Conservation (phyloP, 2,329 filamentous ascomycete species). For the Fusarium avenaceum region DNA sequence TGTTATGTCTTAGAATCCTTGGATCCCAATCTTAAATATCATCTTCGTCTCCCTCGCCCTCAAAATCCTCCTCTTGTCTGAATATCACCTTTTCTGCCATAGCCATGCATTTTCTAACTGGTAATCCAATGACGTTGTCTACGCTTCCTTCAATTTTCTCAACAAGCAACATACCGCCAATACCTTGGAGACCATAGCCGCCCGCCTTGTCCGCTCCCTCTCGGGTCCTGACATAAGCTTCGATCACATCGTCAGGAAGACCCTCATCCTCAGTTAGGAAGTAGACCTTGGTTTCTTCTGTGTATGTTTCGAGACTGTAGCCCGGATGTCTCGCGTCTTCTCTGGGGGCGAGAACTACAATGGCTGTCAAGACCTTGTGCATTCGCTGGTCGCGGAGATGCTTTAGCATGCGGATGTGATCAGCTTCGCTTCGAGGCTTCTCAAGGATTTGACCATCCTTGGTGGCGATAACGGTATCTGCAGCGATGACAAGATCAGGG, state of each 20-base stretch:
- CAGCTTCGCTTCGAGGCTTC: conserved; percentile 85
- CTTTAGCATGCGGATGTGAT: conserved; percentile 88
- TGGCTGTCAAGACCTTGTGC: conserved; percentile 88
- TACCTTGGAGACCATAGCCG: conserved; percentile 92
- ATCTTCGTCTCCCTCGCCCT: conserved; percentile 61
- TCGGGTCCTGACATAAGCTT: conserved; percentile 82
- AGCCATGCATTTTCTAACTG: conserved; percentile 80
- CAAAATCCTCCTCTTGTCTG: conserved; percentile 73
- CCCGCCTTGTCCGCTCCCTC: conserved; percentile 97
- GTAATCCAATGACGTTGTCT: conserved; percentile 95
- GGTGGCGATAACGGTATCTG: conserved; percentile 90
- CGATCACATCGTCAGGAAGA: conserved; percentile 82
- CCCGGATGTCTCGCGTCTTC: conserved; percentile 86
- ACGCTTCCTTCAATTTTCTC: conserved; percentile 90
- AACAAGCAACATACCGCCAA: conserved; percentile 87
- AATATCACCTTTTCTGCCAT: conserved; percentile 91
- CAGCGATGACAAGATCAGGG: conserved; percentile 86
- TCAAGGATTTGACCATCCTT: conserved; percentile 84
- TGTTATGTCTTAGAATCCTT: background rate
- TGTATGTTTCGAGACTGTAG: conserved; percentile 83
- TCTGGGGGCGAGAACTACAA: conserved; percentile 85
- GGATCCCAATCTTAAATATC: conserved; percentile 31
- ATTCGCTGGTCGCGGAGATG: conserved; percentile 80
- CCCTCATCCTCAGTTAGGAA: conserved; percentile 77
- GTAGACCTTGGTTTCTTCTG: conserved; percentile 92